These are phyloP conservation scores for Pseudocercospora vitis DNA, from an alignment of 2,329 filamentous ascomycete genomes.

Conservation along the genomic window DNA sequence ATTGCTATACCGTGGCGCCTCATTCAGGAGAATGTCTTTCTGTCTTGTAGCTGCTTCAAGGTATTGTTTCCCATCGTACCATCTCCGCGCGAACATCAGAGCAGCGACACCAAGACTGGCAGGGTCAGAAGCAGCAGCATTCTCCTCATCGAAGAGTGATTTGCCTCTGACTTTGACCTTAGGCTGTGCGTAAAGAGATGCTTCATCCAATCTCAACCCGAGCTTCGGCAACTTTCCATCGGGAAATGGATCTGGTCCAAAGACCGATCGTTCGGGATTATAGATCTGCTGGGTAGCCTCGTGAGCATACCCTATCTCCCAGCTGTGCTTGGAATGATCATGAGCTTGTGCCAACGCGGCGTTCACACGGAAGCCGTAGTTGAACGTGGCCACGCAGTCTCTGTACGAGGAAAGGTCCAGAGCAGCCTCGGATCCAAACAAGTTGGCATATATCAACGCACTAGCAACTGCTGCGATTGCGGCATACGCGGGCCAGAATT, in stretches of 20 bases:
- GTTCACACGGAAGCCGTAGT: constrained; percentile 32
- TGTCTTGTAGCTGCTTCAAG: constrained; percentile 44
- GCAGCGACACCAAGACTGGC: constrained; percentile 49
- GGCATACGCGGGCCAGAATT: constrained; percentile 24
- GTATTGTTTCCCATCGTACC: constrained; percentile 33
- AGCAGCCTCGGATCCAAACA: constrained; percentile 15
- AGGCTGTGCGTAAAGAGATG: constrained; percentile 35
- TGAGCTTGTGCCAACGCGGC: constrained; percentile 34
- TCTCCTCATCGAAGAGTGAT: constrained; percentile 40
- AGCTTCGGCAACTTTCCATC: constrained; percentile 32
- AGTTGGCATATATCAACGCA: constrained; percentile 24
- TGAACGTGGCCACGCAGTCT: constrained; percentile 30
- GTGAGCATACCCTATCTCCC: constrained; percentile 46
- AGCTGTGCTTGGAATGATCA: constrained; percentile 40
- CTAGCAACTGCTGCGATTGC: constrained; percentile 19
- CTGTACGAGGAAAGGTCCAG: constrained; percentile 25
- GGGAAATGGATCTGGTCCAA: constrained; percentile 41
- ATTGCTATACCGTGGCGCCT: constrained; percentile 46
- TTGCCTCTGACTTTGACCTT: constrained; percentile 36
- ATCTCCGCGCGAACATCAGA: constrained; percentile 44
- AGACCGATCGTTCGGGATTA: constrained; percentile 41
- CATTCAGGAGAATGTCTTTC: constrained; percentile 42
- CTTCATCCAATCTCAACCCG: constrained; percentile 31
- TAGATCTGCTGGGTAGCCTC: constrained; percentile 46
- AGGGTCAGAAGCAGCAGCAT: constrained; percentile 45